phyloP scores from a whole-genome alignment of 2,329 filamentous ascomycete species.

The Exophiala oligosperma region DNA sequence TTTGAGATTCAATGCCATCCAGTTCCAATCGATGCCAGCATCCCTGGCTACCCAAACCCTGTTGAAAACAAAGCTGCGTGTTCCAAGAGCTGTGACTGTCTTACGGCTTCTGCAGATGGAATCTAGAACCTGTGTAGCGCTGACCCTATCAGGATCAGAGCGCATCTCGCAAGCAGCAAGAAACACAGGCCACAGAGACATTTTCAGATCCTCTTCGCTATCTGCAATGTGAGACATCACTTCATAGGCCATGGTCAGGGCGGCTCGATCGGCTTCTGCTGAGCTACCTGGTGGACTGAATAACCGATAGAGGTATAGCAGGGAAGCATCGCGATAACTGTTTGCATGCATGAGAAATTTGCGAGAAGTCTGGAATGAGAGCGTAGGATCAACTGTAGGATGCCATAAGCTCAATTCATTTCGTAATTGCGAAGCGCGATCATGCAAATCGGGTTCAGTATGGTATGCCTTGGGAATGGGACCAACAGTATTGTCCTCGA shows the following conservation, averaged over 20 bases:
- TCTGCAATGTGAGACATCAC: conserved; percentile 31
- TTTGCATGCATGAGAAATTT: conserved; percentile 34
- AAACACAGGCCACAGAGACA: conserved; percentile 35
- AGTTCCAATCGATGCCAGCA: conserved; percentile 31
- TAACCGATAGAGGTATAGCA: conserved; percentile 34
- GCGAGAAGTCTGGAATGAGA: conserved; percentile 31
- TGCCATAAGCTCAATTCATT: conserved; percentile 26
- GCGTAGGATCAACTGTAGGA: conserved; percentile 24
- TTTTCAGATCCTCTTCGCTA: conserved; percentile 30
- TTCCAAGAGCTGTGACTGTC: conserved; percentile 32
- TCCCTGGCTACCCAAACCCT: conserved; percentile 35
- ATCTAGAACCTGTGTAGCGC: conserved; percentile 30
- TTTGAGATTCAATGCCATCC: conserved; percentile 32
- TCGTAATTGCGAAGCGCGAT: conserved; percentile 6
- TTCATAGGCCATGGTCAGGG: conserved; percentile 33
- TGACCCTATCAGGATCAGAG: conserved; percentile 27
- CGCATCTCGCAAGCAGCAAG: conserved; percentile 33
- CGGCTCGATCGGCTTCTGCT: conserved; percentile 27
- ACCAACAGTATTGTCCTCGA: not conserved
- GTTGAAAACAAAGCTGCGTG: conserved; percentile 30
- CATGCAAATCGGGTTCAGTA: not conserved
- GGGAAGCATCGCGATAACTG: conserved; percentile 30
- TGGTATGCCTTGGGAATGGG: not conserved
- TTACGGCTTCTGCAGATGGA: conserved; percentile 30
- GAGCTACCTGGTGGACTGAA: conserved; percentile 28